phyloP scores from a whole-genome alignment of 305 asterid species.

The Rubia occidens region DNA sequence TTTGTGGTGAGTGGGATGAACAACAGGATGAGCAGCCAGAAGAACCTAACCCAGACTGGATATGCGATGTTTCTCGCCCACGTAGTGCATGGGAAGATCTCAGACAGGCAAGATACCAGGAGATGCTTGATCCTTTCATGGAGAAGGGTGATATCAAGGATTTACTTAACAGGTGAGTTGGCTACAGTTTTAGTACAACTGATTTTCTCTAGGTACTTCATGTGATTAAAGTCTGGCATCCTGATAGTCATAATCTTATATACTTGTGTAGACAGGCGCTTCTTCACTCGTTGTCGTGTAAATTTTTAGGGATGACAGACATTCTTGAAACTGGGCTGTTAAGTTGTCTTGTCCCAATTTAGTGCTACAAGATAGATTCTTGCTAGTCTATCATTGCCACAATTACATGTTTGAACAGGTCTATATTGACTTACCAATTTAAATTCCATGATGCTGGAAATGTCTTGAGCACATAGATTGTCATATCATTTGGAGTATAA shows the following conservation, averaged over 20 bases:
- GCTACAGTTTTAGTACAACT: neutral
- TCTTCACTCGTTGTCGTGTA: neutral
- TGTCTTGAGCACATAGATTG: neutral
- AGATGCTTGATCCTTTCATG: conserved; percentile 78
- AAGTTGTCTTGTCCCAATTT: neutral
- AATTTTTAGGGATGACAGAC: neutral
- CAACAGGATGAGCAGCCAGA: conserved; percentile 34
- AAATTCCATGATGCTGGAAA: no score
- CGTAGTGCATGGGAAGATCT: conserved; percentile 84
- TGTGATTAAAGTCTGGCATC: neutral
- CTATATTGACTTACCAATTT: no score
- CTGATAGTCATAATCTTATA: neutral
- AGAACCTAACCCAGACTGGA: conserved; percentile 49
- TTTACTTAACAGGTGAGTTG: conserved; percentile 60
- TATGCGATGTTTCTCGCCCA: conserved; percentile 73
- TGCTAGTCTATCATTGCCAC: neutral
- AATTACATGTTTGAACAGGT: no score
- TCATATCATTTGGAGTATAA: neutral
- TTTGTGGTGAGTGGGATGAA: conserved; percentile 53
- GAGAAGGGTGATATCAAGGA: conserved; percentile 58
- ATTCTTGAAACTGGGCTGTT: neutral
- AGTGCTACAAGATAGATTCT: neutral
- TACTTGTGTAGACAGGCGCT: neutral
- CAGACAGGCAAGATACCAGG: conserved; percentile 79
- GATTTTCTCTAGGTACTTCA: neutral